Conservation (phyloP, 148 eudicot species). For the Rhododendron mucronatum region DNA sequence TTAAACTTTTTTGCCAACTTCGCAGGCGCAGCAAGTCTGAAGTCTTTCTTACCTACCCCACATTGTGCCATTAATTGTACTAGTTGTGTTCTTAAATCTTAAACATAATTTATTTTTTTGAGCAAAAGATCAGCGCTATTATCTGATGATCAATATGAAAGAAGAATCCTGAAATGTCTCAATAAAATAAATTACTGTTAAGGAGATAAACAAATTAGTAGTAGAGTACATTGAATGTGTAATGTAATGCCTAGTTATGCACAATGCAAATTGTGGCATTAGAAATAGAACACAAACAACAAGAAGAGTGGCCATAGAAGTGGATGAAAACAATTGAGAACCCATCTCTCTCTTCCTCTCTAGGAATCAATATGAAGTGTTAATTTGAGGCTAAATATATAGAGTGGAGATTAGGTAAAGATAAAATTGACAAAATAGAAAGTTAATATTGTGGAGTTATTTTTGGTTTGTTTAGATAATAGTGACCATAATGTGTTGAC, state of each 20-base stretch:
- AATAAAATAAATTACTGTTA: background rate
- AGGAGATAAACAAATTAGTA: background rate
- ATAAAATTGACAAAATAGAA: background rate
- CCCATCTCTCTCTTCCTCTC: slow-evolving; percentile 1
- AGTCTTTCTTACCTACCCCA: too few species aligned
- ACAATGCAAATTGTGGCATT: slow-evolving; percentile 1
- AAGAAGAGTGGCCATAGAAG: slow-evolving; percentile 2
- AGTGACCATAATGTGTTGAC: too few species aligned
- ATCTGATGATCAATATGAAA: background rate
- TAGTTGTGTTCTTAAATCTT: too few species aligned
- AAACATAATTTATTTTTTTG: too few species aligned
- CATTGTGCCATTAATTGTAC: too few species aligned
- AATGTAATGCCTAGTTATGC: slow-evolving; percentile 14
- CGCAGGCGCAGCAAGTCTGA: too few species aligned
- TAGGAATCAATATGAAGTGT: background rate
- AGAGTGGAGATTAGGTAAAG: background rate
- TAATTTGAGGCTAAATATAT: background rate
- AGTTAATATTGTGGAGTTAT: too few species aligned
- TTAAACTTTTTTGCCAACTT: too few species aligned
- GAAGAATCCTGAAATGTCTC: background rate
- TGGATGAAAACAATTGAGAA: background rate
- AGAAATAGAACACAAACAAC: background rate
- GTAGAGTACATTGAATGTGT: slow-evolving; percentile 12
- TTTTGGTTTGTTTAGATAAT: too few species aligned
- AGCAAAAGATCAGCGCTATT: too few species aligned